phyloP scores from a whole-genome alignment of 2,329 filamentous ascomycete genomes.

The Pseudogymnoascus verrucosus region DNA sequence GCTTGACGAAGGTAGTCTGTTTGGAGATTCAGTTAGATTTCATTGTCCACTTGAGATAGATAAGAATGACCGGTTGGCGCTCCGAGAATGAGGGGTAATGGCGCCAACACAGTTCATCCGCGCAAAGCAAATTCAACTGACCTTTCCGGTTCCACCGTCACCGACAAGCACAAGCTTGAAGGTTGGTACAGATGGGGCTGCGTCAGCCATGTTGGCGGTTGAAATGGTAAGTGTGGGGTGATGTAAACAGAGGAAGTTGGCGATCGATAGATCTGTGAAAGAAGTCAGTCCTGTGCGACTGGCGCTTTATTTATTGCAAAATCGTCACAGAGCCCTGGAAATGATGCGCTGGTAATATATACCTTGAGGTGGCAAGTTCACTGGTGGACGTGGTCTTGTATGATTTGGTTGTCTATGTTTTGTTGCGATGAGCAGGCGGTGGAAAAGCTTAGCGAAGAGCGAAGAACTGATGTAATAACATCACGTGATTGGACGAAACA shows the following conservation, averaged over 20 bases:
- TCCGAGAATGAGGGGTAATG: slow-evolving; percentile 9
- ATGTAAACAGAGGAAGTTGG: slow-evolving; percentile 21
- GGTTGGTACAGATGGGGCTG: slow-evolving; percentile 54
- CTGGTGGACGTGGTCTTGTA: slow-evolving; percentile 26
- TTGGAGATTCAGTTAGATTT: neutral
- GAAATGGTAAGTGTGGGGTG: slow-evolving; percentile 14
- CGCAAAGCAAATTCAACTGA: slow-evolving; percentile 37
- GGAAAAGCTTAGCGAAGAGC: slow-evolving; percentile 12
- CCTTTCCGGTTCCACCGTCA: slow-evolving; percentile 99
- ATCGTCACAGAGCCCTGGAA: neutral
- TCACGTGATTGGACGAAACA: neutral
- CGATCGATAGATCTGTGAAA: slow-evolving; percentile 3
- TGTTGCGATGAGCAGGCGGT: slow-evolving; percentile 16
- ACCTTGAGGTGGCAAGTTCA: slow-evolving; percentile 13
- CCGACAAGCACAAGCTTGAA: slow-evolving; percentile 99
- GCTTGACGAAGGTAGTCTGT: slow-evolving; percentile 99
- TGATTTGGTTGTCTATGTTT: slow-evolving; percentile 28
- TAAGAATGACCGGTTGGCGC: slow-evolving; percentile 12
- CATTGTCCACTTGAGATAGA: neutral
- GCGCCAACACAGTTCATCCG: neutral
- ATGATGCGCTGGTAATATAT: slow-evolving; percentile 5
- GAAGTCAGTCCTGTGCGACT: neutral
- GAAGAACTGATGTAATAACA: slow-evolving; percentile 9
- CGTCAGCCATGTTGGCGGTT: slow-evolving; percentile 52
- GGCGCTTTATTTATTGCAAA: slow-evolving; percentile 5